phyloP scores from a whole-genome alignment of 2,329 filamentous ascomycete species.

The Ceratocystiopsis brevicomis region DNA sequence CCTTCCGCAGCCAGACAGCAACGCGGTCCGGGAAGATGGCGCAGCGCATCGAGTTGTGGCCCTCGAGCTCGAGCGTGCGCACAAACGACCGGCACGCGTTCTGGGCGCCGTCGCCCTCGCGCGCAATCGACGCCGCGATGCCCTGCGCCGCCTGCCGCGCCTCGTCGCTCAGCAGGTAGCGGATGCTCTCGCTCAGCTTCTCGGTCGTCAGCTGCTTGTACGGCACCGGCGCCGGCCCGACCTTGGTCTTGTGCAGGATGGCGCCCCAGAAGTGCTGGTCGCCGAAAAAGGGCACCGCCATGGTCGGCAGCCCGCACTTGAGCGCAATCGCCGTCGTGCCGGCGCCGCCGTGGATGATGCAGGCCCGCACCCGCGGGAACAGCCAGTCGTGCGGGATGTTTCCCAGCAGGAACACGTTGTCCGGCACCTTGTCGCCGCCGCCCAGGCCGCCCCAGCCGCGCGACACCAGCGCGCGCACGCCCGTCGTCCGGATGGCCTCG shows the following conservation, averaged over 20 bases:
- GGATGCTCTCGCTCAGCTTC: slow-evolving; percentile 50
- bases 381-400: slow-evolving; percentile 65
- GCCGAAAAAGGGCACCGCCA: slow-evolving; percentile 65
- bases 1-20: slow-evolving; percentile 47
- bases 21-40: slow-evolving; percentile 42
- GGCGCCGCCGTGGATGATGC: slow-evolving; percentile 60
- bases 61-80: slow-evolving; percentile 32
- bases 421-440: slow-evolving; percentile 28
- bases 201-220: slow-evolving; percentile 48
- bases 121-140: slow-evolving; percentile 41
- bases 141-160: slow-evolving; percentile 36
- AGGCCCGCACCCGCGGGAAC: slow-evolving; percentile 45
- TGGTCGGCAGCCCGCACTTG: slow-evolving; percentile 51
- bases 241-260: slow-evolving; percentile 44
- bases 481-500: slow-evolving; percentile 43
- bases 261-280: slow-evolving; percentile 64
- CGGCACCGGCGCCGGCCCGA: slow-evolving; percentile 46
- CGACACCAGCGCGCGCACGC: slow-evolving; percentile 52
- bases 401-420: slow-evolving; percentile 51
- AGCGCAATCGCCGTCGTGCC: slow-evolving; percentile 59
- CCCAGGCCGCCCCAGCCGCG: slow-evolving; percentile 62
- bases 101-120: slow-evolving; percentile 46
- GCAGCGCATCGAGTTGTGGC: slow-evolving; percentile 41
- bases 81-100: slow-evolving; percentile 54
- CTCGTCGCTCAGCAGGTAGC: slow-evolving; percentile 43